phyloP scores from a whole-genome alignment of 257 asterid species.

The Cordia subcordata region DNA sequence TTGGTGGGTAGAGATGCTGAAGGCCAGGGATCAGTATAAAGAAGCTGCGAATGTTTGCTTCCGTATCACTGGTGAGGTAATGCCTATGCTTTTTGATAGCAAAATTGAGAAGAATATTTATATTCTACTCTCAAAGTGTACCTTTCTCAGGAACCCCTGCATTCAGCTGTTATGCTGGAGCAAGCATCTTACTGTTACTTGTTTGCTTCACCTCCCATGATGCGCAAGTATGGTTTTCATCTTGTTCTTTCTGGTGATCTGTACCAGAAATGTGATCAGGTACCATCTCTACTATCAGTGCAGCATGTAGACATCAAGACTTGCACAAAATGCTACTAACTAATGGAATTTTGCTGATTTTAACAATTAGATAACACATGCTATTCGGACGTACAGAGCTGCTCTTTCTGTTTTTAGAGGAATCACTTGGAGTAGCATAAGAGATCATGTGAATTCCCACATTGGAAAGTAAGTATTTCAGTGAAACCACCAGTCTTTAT shows the following conservation, averaged over 20 bases:
- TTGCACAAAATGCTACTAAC: constrained; percentile 15
- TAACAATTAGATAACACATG: constrained; percentile 77
- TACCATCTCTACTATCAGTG: constrained; percentile 24
- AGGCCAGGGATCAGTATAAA: constrained; percentile 78
- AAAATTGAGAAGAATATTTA: constrained; percentile 13
- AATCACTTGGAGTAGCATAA: constrained; percentile 83
- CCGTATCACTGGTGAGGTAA: constrained; percentile 99
- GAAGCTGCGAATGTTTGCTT: constrained; percentile 93
- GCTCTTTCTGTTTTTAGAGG: constrained; percentile 90
- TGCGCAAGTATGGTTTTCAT: constrained; percentile 96
- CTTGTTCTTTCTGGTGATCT: constrained; percentile 96
- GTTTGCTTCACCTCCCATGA: constrained; percentile 71
- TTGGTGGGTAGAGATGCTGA: constrained; percentile 99
- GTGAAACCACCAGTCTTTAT: constrained; percentile 10
- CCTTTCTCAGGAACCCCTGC: constrained; percentile 66
- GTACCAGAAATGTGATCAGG: constrained; percentile 97
- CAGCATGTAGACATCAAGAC: constrained; percentile 12
- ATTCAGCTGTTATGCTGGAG: constrained; percentile 96
- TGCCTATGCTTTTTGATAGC: constrained; percentile 31
- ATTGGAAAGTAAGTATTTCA: constrained; percentile 75
- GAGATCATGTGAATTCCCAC: constrained; percentile 94
- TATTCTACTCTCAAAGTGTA: constrained; percentile 39
- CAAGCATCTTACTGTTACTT: constrained; percentile 97
- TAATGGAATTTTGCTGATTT: constrained; percentile 21
- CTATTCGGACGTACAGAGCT: constrained; percentile 84